Conservation (phyloP, 345 rosid genomes). For the Gossypium mustelinum region DNA sequence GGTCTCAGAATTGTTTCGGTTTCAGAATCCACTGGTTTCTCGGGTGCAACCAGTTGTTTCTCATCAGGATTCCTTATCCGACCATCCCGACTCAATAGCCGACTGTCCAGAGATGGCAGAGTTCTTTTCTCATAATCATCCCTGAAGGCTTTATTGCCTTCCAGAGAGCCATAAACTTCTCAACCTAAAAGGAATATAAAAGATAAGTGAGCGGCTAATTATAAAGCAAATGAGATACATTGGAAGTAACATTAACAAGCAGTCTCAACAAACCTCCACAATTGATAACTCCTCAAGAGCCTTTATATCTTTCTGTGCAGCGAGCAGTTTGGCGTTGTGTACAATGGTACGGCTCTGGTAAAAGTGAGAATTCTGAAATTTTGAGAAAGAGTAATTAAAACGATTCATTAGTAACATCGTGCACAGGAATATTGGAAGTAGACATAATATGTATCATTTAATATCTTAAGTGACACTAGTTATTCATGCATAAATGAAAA, state of each 20-base stretch:
- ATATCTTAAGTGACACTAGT: neutral
- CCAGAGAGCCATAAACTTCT: constrained; percentile 79
- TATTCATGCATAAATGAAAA: neutral
- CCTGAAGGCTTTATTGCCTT: constrained; percentile 59
- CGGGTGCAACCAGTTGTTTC: constrained; percentile 46
- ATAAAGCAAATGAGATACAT: neutral
- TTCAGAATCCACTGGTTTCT: constrained; percentile 31
- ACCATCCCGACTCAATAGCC: constrained; percentile 67
- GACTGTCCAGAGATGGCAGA: constrained; percentile 51
- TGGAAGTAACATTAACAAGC: constrained; percentile 1
- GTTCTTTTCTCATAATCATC: constrained; percentile 81
- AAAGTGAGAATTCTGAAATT: constrained; percentile 44
- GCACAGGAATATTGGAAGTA: neutral
- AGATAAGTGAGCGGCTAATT: constrained; percentile 17
- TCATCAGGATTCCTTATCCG: constrained; percentile 58
- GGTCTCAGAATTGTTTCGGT: constrained; percentile 43
- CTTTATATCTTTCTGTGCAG: constrained; percentile 43
- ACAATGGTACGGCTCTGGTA: constrained; percentile 34
- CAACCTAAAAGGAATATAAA: constrained; percentile 43
- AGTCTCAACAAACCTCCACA: constrained; percentile 36
- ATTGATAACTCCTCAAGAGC: constrained; percentile 43
- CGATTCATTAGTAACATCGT: neutral
- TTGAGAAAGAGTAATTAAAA: neutral
- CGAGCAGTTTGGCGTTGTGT: constrained; percentile 43
- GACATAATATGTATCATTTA: neutral